These are phyloP conservation scores for Collybia sp. DNA, from an alignment of 768 basidiomycete genomes.

Conservation along the genomic window DNA sequence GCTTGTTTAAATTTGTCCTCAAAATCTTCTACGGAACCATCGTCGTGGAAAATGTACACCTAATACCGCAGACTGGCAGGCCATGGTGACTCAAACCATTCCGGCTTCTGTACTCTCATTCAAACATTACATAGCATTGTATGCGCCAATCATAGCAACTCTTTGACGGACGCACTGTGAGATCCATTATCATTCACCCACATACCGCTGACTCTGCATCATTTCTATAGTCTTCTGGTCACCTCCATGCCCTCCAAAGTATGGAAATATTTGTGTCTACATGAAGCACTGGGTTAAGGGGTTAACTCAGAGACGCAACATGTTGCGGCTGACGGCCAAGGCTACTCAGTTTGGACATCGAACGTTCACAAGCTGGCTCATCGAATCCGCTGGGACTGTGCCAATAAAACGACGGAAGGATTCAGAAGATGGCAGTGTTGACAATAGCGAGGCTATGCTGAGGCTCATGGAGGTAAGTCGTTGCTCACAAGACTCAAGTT, in stretches of 20 bases:
- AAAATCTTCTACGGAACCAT: constrained; percentile 91
- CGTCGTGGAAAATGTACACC: constrained; percentile 72
- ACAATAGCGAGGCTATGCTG: constrained; percentile 70
- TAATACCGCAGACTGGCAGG: constrained; percentile 65
- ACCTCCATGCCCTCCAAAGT: constrained; percentile 70
- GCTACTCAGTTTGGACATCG: constrained; percentile 78
- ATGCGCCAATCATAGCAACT: constrained; percentile 84
- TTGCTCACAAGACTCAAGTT: no score
- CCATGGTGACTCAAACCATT: constrained; percentile 53
- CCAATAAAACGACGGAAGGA: constrained; percentile 80
- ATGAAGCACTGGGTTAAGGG: constrained; percentile 1
- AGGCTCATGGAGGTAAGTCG: constrained; percentile 57
- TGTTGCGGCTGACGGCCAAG: constrained; percentile 85
- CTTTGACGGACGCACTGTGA: constrained; percentile 82
- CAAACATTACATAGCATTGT: constrained; percentile 54
- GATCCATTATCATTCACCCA: constrained; percentile 15
- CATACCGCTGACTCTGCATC: constrained; percentile 3
- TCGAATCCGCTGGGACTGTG: constrained; percentile 83
- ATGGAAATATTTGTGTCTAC: constrained; percentile 10
- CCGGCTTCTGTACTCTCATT: constrained; percentile 1
- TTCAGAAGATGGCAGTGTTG: constrained; percentile 41
- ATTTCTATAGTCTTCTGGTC: constrained; percentile 55
- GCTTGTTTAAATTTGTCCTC: constrained; percentile 77
- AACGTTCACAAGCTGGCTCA: constrained; percentile 89
- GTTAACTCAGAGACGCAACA: constrained; percentile 56